These are phyloP conservation scores for Carex kokanica DNA, from an alignment of 176 grass and related monocot genomes.

Conservation along the genomic window DNA sequence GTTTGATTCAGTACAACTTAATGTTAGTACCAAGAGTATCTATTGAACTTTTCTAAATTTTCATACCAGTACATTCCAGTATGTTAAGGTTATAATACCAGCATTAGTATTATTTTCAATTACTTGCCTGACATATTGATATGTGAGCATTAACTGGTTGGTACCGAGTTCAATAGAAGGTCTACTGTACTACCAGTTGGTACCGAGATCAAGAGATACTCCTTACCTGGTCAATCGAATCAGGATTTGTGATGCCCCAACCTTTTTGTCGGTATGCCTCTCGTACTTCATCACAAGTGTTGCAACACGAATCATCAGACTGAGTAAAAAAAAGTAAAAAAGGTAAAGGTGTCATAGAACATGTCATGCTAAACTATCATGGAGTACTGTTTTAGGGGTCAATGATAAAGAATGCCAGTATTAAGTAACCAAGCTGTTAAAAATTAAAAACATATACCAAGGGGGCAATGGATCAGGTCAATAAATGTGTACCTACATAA, in stretches of 20 bases:
- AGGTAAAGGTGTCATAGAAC: neutral
- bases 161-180: neutral
- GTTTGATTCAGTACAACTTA: constrained; percentile 16
- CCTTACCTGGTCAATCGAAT: constrained; percentile 79
- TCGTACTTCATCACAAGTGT: constrained; percentile 91
- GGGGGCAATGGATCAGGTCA: neutral
- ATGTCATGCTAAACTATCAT: neutral
- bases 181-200: neutral
- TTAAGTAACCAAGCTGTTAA: neutral
- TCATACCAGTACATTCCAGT: neutral
- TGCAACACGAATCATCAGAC: constrained; percentile 87
- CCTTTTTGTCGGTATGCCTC: constrained; percentile 97
- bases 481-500: neutral
- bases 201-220: neutral
- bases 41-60: neutral
- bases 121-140: neutral
- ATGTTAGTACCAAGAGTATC: neutral
- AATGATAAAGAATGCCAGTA: neutral
- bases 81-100: neutral
- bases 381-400: neutral
- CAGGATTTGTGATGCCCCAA: constrained; percentile 87
- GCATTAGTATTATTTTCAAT: neutral
- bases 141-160: neutral
- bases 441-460: neutral
- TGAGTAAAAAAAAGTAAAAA: constrained; percentile 41